phyloP scores from a whole-genome alignment of 2,329 filamentous ascomycete genomes.

The Lachnellula subtilissima region DNA sequence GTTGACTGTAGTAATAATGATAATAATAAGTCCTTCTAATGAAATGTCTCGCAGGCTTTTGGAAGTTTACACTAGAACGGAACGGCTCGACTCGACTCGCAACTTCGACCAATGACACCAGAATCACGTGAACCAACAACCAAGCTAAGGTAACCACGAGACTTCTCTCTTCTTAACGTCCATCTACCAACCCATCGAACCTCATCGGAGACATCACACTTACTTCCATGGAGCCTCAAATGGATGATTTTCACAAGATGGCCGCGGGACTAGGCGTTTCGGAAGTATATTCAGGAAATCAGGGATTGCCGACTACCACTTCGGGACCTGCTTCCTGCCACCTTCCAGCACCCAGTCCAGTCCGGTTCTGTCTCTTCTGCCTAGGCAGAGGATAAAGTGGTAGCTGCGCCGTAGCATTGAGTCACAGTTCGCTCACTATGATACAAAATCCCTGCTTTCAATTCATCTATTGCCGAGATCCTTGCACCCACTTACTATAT shows the following conservation, averaged over 20 bases:
- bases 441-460: neutral
- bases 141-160: neutral
- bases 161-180: too few species aligned
- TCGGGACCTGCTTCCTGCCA: neutral
- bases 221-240: too few species aligned
- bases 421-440: neutral
- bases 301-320: too few species aligned
- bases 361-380: neutral
- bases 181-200: too few species aligned
- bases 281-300: too few species aligned
- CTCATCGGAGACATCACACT: too few species aligned
- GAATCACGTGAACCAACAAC: neutral
- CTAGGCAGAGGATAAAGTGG: neutral
- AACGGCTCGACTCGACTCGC: neutral
- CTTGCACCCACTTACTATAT: neutral
- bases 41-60: too few species aligned
- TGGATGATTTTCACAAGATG: too few species aligned
- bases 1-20: too few species aligned
- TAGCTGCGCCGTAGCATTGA: neutral
- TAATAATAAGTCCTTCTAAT: too few species aligned
- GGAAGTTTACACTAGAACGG: too few species aligned
- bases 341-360: neutral
- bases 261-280: too few species aligned
- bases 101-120: neutral
- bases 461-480: neutral